phyloP scores from a whole-genome alignment of 1,284 basidiomycete genomes.

The Lignosus rhinocerotis region DNA sequence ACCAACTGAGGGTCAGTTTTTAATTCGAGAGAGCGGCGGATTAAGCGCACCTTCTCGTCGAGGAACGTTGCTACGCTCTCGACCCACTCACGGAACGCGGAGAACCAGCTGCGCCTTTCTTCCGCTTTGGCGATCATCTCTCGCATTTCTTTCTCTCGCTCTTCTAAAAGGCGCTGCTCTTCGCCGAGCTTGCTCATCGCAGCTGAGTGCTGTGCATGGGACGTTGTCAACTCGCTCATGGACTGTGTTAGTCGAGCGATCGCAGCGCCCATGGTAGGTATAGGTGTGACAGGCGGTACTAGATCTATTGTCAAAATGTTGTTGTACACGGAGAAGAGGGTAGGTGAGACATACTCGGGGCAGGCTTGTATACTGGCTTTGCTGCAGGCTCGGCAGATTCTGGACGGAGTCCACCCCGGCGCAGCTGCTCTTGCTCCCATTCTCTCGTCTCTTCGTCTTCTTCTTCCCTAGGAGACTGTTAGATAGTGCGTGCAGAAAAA shows the following conservation, averaged over 20 bases:
- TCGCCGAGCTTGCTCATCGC: conserved; percentile 61
- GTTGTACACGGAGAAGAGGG: background rate
- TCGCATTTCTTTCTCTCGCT: conserved; percentile 79
- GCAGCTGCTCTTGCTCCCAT: conserved; percentile 89
- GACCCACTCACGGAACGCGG: conserved; percentile 82
- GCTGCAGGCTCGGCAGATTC: conserved; percentile 33
- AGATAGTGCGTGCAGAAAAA: conserved; percentile 12
- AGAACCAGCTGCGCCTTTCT: conserved; percentile 85
- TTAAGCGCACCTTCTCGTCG: conserved; percentile 78
- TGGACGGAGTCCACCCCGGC: conserved; percentile 64
- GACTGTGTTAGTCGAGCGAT: conserved; percentile 62
- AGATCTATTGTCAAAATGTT: conserved; percentile 16
- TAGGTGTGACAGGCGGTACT: conserved; percentile 64
- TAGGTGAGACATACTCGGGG: conserved; percentile 60
- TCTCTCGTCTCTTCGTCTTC: conserved; percentile 87
- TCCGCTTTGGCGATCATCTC: conserved; percentile 80
- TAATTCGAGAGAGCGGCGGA: background rate
- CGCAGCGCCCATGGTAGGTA: conserved; percentile 59
- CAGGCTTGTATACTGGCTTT: conserved; percentile 69
- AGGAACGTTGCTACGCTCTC: conserved; percentile 87
- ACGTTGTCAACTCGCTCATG: conserved; percentile 67
- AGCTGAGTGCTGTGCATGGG: conserved; percentile 67
- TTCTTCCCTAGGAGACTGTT: conserved; percentile 56
- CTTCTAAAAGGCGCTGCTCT: conserved; percentile 72
- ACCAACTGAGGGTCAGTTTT: background rate